These are phyloP conservation scores for Pontederia crassipes DNA, from an alignment of 176 grass and related monocot genomes.

Conservation along the genomic window DNA sequence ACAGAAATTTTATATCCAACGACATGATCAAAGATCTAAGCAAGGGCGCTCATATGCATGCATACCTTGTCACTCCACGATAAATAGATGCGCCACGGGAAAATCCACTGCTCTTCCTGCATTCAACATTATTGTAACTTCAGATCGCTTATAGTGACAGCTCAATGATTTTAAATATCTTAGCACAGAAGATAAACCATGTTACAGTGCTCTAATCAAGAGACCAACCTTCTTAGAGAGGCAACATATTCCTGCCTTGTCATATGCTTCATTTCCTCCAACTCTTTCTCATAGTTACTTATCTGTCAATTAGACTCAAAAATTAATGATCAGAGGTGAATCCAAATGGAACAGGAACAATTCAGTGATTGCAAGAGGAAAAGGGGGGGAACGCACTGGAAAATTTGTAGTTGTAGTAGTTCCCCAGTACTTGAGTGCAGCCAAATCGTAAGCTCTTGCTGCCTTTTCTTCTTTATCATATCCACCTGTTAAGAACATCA, in stretches of 20 bases:
- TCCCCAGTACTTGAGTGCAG: constrained; percentile 75
- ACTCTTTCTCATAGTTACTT: constrained; percentile 6
- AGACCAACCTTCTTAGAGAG: constrained; percentile 9
- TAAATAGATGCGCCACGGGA: constrained; percentile 63
- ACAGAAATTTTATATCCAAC: too few species aligned
- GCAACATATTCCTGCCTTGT: constrained; percentile 17
- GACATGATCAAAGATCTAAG: too few species aligned
- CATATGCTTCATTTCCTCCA: constrained; percentile 20
- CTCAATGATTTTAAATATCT: too few species aligned
- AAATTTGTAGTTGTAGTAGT: constrained; percentile 60
- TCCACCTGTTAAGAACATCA: constrained; percentile 25
- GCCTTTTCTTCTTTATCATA: constrained; percentile 71
- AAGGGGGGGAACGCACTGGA: constrained; percentile 26
- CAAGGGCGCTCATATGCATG: too few species aligned
- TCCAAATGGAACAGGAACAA: too few species aligned
- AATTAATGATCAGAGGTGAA: neutral
- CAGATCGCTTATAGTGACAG: neutral
- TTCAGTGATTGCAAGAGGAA: neutral
- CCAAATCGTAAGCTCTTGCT: constrained; percentile 66
- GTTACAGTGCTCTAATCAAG: too few species aligned
- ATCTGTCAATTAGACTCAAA: neutral
- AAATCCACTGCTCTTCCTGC: constrained; percentile 69
- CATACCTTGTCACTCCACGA: constrained; percentile 49
- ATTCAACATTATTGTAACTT: neutral
- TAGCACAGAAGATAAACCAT: too few species aligned